These are phyloP conservation scores for Acorus gramineus DNA, from an alignment of 106 monocot species.

Conservation along the genomic window DNA sequence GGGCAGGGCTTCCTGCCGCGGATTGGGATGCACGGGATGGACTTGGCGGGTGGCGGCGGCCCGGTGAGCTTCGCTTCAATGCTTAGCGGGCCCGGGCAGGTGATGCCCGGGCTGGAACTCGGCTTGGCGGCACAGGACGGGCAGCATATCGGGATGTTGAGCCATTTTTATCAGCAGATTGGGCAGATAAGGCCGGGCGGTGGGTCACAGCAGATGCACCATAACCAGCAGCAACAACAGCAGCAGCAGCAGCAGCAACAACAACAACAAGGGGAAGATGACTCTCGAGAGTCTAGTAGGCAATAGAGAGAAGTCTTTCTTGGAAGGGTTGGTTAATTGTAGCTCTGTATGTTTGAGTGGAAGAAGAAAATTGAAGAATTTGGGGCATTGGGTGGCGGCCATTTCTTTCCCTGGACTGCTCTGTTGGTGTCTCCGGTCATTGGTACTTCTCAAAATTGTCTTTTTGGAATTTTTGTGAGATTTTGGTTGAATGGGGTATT, in stretches of 20 bases:
- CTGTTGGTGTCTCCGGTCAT: too few relatives aligned
- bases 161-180: constrained; percentile 43
- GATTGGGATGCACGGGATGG: constrained; percentile 35
- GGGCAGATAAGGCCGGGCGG: constrained; percentile 12
- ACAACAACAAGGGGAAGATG: background rate
- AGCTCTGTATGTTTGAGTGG: too few relatives aligned
- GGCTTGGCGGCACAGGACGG: constrained; percentile 43
- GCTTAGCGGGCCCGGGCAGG: constrained; percentile 27
- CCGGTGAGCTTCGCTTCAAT: constrained; percentile 51
- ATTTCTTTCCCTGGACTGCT: too few relatives aligned
- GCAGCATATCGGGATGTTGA: constrained; percentile 32
- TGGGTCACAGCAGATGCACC: background rate
- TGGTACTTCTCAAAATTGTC: too few relatives aligned
- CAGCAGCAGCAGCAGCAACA: constrained; percentile 22
- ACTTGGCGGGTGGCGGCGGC: constrained; percentile 16
- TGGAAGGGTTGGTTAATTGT: too few relatives aligned
- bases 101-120: constrained; percentile 46
- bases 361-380: too few relatives aligned
- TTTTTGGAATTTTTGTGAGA: too few relatives aligned
- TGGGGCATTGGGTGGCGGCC: too few relatives aligned
- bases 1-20: background rate
- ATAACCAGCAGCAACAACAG: constrained; percentile 12
- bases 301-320: too few relatives aligned
- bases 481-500: too few relatives aligned
- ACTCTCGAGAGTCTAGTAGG: too few relatives aligned